Conservation (phyloP, 164 flowering plant genomes). For the Chloranthus sessilifolius region DNA sequence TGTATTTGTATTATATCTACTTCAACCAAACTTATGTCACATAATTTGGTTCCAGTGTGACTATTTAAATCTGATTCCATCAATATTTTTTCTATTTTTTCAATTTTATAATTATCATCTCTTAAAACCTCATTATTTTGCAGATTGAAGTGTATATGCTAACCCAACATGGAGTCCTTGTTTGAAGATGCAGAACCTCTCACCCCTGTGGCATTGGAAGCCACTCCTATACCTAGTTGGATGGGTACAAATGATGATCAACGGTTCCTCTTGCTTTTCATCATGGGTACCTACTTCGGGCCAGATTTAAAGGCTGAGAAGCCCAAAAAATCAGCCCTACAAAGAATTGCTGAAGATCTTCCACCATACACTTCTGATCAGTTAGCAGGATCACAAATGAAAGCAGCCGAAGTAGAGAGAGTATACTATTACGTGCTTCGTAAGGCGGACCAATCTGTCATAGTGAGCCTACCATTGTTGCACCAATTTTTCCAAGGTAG, state of each 20-base stretch:
- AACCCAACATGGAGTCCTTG: slow-evolving; percentile 15
- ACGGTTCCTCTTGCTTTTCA: slow-evolving; percentile 41
- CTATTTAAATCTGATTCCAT: too few relatives aligned
- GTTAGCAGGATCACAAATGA: slow-evolving; percentile 36
- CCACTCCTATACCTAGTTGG: not conserved
- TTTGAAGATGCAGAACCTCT: slow-evolving; percentile 14
- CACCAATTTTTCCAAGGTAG: slow-evolving; percentile 33
- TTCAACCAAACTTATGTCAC: too few relatives aligned
- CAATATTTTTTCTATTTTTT: too few relatives aligned
- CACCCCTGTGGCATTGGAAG: not conserved
- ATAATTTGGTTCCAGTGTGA: too few relatives aligned
- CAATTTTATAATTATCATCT: too few relatives aligned
- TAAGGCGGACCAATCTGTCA: slow-evolving; percentile 34
- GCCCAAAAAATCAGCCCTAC: slow-evolving; percentile 38
- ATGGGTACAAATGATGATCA: slow-evolving; percentile 32
- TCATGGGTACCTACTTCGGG: slow-evolving; percentile 52
- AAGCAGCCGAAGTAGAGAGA: slow-evolving; percentile 28
- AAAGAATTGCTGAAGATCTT: slow-evolving; percentile 38
- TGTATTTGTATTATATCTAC: too few relatives aligned
- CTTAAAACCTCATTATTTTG: too few relatives aligned
- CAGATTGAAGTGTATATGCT: too few relatives aligned
- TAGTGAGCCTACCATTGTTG: slow-evolving; percentile 22
- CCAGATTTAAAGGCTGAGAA: slow-evolving; percentile 39
- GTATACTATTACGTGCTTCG: slow-evolving; percentile 37
- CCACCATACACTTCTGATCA: slow-evolving; percentile 34